Base-by-base conservation (phyloP, 768 basidiomycete genomes). In the Panellus pusillus region DNA sequence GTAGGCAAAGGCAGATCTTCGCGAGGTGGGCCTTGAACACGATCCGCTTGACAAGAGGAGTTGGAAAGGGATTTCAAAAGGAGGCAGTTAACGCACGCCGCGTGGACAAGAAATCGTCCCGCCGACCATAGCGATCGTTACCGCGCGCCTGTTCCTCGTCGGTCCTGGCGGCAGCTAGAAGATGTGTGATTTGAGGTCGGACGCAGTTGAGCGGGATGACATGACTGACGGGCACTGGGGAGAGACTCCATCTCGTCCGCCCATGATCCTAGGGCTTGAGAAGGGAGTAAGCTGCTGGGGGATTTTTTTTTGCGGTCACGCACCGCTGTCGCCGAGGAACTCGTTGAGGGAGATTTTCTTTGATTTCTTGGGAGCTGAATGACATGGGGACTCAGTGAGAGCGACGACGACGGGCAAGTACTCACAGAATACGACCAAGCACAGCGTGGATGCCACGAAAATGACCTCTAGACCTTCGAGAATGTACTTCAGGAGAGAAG, bases 1-100 rank as follows among this genome's bases (percentile, higher is more conserved):
- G 91, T 90, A 13, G 97, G 97, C n/a, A 98, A 71, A n/a, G 96
- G 94, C 17, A 98, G 76, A 68, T 98, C 95, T 66, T 96, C 94
- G 52, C 93, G 82, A 42, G 82, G 79, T 58, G 88, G 79, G 17
- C 63, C 76, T 45, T 72, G 68, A 14, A 35, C 32, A 71, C 88
- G 77, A 74, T 89, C 80, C 59, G 74, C 85, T 82, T 55, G 19
- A 58, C 9, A 14, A 44, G 13, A 35, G 9, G 27, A 29, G 52
- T 65, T 57, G 53, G 52, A 38, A 47, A 47, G 36, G 4, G 35
- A 38, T 37, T 14, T 46, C 55, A 50, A 35, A 44, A 41, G 44
- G 42, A 47, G 61, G 61, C 43, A 35, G 17, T 31, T 39, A 44
- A 53, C 86, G 65, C 67, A 91, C 89, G 72, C 65, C 87, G 77